Conservation (phyloP, 352 stramenopile genomes). For the Globisporangium recalcitrans region DNA sequence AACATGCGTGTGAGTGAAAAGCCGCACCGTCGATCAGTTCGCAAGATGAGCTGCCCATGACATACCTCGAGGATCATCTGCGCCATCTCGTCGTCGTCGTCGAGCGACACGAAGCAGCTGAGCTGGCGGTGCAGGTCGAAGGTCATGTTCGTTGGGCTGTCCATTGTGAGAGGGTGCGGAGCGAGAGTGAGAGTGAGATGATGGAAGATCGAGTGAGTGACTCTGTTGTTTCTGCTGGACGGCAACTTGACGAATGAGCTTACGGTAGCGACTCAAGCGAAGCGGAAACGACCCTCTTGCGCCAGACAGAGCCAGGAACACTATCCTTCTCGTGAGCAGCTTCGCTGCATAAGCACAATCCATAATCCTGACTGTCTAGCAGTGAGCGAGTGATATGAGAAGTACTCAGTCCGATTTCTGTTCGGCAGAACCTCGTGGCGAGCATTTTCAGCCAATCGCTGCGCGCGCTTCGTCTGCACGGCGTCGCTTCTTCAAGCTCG, state of each 20-base stretch:
- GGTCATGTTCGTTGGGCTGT: conserved; percentile 23
- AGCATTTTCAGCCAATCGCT: conserved; percentile 16
- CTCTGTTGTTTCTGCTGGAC: neutral
- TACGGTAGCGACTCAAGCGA: neutral
- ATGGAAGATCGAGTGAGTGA: neutral
- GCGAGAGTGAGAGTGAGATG: neutral
- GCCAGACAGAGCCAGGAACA: neutral
- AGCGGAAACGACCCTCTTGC: conserved; percentile 5
- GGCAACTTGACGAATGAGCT: conserved; percentile 14
- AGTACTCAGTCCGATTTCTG: neutral
- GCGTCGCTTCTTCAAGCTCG: conserved; percentile 4
- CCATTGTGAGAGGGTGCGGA: conserved; percentile 23
- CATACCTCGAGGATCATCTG: conserved; percentile 70
- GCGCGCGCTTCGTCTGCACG: conserved; percentile 1
- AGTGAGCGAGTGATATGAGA: neutral
- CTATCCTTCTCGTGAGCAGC: neutral
- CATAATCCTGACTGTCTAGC: neutral
- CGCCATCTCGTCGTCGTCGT: conserved; percentile 65
- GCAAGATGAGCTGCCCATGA: neutral
- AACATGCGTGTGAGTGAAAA: neutral
- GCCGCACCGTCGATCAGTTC: neutral
- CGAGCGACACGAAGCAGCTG: conserved; percentile 66
- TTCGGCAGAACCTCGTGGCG: neutral
- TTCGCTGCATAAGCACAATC: neutral
- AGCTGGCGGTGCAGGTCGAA: conserved; percentile 58